These are phyloP conservation scores for Pestalotiopsis sp. DNA, from an alignment of 2,329 filamentous ascomycete species.

Conservation along the genomic window DNA sequence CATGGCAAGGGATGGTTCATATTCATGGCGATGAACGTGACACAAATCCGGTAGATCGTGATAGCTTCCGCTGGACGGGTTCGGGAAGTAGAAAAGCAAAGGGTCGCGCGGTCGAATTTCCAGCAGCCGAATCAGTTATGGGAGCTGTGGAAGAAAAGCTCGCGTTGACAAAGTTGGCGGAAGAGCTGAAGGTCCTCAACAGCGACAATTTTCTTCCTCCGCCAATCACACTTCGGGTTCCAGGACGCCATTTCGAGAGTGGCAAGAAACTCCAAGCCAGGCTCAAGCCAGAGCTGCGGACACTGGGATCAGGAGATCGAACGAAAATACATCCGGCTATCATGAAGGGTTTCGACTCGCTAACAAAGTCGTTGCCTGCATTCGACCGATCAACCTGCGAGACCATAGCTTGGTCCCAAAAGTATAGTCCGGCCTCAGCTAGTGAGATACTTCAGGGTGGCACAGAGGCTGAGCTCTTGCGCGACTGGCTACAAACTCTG, in stretches of 20 bases:
- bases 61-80: constrained; percentile 1
- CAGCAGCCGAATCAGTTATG: constrained; percentile 46
- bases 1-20: constrained; percentile 65
- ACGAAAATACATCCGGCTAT: constrained; percentile 59
- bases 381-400: constrained; percentile 84
- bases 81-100: constrained; percentile 50
- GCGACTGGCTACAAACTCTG: constrained; percentile 79
- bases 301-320: constrained; percentile 19
- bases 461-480: constrained; percentile 69
- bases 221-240: constrained; percentile 54
- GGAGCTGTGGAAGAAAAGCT: constrained; percentile 37
- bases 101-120: constrained; percentile 44
- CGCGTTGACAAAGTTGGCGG: constrained; percentile 37
- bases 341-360: constrained; percentile 56
- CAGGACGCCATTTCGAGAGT: constrained; percentile 59
- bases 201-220: constrained; percentile 45
- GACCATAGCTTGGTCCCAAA: constrained; percentile 73
- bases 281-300: constrained; percentile 49
- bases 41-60: not conserved
- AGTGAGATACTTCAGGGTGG: constrained; percentile 76
- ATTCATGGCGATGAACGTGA: constrained; percentile 51
- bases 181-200: constrained; percentile 36
- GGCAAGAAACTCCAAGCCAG: constrained; percentile 55
- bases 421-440: constrained; percentile 76
- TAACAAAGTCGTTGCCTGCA: constrained; percentile 69